Percentiles rank a stretch among this genome's conserved stretches.
Evolutionary conservation across 2,329 filamentous ascomycete species (phyloP).

Genomic region (Neonectria ditissima): DNA sequence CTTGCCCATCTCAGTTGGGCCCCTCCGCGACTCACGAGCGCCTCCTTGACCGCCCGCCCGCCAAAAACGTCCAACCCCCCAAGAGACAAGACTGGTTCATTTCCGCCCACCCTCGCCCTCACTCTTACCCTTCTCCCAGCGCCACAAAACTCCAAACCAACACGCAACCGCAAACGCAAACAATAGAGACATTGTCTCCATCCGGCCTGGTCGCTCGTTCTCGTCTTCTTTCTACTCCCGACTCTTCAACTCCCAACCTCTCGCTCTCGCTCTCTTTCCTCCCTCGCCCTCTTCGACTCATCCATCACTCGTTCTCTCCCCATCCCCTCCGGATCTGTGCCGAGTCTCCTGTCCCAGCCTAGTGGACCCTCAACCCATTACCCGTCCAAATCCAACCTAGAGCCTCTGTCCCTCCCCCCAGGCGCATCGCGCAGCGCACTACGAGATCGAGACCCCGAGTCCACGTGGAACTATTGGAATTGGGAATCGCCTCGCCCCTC

Average conservation of each 20-base stretch:
- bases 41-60: constrained; percentile 24
- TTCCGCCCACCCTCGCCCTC: constrained; percentile 5
- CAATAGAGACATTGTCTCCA: constrained; percentile 21
- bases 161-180: background rate
- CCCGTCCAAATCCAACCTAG: constrained; percentile 1
- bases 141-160: too few relatives aligned
- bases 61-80: constrained; percentile 26
- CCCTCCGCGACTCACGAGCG: constrained; percentile 26
- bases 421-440: constrained; percentile 28
- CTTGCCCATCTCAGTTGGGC: constrained; percentile 22
- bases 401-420: constrained; percentile 25
- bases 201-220: constrained; percentile 8
- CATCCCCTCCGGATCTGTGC: constrained; percentile 24
- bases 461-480: constrained; percentile 40
- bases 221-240: background rate
- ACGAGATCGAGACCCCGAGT: constrained; percentile 35
- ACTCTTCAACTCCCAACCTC: constrained; percentile 20
- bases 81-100: constrained; percentile 22
- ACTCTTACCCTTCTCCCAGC: too few relatives aligned
- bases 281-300: too few relatives aligned
- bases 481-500: constrained; percentile 35
- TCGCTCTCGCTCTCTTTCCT: constrained; percentile 5
- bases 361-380: constrained; percentile 41
- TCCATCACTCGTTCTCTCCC: constrained; percentile 24
- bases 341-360: constrained; percentile 8